phyloP scores from a whole-genome alignment of 116 monocot genomes.

The Trichopus zeylanicus region DNA sequence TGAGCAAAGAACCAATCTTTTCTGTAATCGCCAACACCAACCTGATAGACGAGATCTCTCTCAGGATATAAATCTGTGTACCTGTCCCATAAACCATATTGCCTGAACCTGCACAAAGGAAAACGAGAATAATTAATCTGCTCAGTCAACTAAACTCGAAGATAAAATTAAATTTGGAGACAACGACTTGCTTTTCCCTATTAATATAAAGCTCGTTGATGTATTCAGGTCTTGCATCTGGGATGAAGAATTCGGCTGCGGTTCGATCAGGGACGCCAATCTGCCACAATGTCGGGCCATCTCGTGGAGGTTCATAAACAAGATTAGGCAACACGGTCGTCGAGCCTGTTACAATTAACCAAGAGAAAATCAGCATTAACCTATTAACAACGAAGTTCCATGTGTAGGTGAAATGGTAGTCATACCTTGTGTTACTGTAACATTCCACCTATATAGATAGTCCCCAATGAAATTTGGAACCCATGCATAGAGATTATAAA shows the following conservation, averaged over 20 bases:
- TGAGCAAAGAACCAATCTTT: slow-evolving; percentile 81
- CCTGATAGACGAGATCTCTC: slow-evolving; percentile 44
- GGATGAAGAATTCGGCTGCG: slow-evolving; percentile 50
- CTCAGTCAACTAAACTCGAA: too few species aligned
- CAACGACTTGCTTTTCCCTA: slow-evolving; percentile 35
- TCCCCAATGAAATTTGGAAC: slow-evolving; percentile 68
- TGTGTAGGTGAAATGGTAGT: neutral
- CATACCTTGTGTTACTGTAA: slow-evolving; percentile 41
- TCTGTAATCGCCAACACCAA: slow-evolving; percentile 41
- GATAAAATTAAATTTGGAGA: neutral
- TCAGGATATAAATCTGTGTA: slow-evolving; percentile 56
- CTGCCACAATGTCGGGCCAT: slow-evolving; percentile 69
- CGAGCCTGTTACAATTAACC: slow-evolving; percentile 22
- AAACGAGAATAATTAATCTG: too few species aligned
- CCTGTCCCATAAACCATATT: slow-evolving; percentile 75
- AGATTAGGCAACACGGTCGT: slow-evolving; percentile 39
- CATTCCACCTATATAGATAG: slow-evolving; percentile 34
- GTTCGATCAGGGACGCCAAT: slow-evolving; percentile 60
- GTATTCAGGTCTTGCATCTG: slow-evolving; percentile 14
- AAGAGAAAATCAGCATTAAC: neutral
- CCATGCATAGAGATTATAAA: slow-evolving; percentile 68
- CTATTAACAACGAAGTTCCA: neutral
- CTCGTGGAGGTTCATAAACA: slow-evolving; percentile 55
- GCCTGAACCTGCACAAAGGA: slow-evolving; percentile 73
- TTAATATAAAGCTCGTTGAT: slow-evolving; percentile 12